Evolutionary conservation across 805 yeast species (phyloP).

Genomic region (Candida vartiovaarae): DNA sequence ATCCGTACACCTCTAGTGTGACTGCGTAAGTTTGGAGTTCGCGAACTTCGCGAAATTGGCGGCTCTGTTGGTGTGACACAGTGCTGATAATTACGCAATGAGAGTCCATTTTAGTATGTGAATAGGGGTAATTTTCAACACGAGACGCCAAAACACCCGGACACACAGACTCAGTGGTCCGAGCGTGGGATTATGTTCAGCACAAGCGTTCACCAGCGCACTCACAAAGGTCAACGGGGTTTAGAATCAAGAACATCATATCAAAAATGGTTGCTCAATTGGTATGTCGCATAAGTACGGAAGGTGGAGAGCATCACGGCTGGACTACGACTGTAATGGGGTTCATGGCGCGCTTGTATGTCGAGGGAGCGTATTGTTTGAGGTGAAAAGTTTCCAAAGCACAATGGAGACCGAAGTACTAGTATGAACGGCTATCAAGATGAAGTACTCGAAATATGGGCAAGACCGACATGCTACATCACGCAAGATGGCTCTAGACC

Average conservation of each 20-base stretch:
- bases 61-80: background rate
- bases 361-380: background rate
- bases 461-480: too few species aligned
- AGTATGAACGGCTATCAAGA: background rate
- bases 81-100: background rate
- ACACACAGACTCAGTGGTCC: conserved; percentile 15
- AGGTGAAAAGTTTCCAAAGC: conserved; percentile 1
- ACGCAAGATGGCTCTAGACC: too few species aligned
- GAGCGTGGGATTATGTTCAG: conserved; percentile 3
- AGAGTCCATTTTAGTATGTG: background rate
- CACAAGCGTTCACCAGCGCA: conserved; percentile 6
- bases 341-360: background rate
- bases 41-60: conserved; percentile 1
- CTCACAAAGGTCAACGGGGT: background rate
- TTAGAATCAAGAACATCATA: conserved; percentile 2
- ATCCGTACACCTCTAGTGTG: conserved; percentile 2
- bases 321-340: background rate
- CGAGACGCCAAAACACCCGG: conserved; percentile 5
- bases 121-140: background rate
- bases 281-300: conserved; percentile 18
- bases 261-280: conserved; percentile 27
- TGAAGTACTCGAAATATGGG: too few species aligned
- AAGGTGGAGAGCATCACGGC: conserved; percentile 4
- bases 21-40: conserved; percentile 3
- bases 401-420: background rate